These are phyloP conservation scores for Penicillium crustosum DNA, from an alignment of 2,329 filamentous ascomycete genomes.

Conservation along the genomic window DNA sequence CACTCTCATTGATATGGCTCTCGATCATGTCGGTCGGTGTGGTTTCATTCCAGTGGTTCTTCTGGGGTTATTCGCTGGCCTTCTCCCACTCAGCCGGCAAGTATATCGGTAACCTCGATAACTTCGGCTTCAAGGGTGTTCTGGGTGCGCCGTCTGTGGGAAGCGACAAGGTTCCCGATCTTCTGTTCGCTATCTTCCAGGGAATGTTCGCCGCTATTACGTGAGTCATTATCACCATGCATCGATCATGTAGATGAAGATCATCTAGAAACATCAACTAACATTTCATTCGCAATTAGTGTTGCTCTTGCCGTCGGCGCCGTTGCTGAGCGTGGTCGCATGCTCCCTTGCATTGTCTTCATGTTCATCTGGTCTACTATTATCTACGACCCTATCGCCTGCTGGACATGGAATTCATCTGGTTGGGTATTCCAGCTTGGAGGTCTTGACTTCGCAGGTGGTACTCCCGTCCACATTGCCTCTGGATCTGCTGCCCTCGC, in stretches of 20 bases:
- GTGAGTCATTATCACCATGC: constrained; percentile 52
- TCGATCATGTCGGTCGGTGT: constrained; percentile 78
- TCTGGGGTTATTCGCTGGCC: constrained; percentile 84
- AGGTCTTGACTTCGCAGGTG: constrained; percentile 83
- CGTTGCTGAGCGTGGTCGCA: constrained; percentile 80
- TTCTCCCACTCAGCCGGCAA: constrained; percentile 75
- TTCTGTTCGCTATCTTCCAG: constrained; percentile 77
- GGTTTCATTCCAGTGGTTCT: constrained; percentile 90
- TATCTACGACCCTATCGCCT: constrained; percentile 89
- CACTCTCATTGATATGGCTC: constrained; percentile 80
- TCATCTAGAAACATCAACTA: constrained; percentile 29
- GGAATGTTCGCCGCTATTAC: constrained; percentile 69
- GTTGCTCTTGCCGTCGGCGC: constrained; percentile 83
- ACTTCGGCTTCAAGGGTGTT: constrained; percentile 77
- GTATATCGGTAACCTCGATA: constrained; percentile 75
- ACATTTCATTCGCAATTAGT: constrained; percentile 40
- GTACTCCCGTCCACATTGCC: constrained; percentile 85
- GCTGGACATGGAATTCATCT: constrained; percentile 87
- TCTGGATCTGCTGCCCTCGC: constrained; percentile 81
- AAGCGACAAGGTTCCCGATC: constrained; percentile 71
- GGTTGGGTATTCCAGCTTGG: constrained; percentile 81
- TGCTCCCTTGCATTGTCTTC: constrained; percentile 85
- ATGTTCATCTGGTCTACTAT: constrained; percentile 91
- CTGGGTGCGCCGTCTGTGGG: constrained; percentile 74
- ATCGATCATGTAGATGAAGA: neutral